Percentiles rank a stretch among this genome's conserved stretches.
These are phyloP conservation scores for Metschnikowia peoriensis DNA, from an alignment of 805 yeast species.

Conservation along the genomic window DNA sequence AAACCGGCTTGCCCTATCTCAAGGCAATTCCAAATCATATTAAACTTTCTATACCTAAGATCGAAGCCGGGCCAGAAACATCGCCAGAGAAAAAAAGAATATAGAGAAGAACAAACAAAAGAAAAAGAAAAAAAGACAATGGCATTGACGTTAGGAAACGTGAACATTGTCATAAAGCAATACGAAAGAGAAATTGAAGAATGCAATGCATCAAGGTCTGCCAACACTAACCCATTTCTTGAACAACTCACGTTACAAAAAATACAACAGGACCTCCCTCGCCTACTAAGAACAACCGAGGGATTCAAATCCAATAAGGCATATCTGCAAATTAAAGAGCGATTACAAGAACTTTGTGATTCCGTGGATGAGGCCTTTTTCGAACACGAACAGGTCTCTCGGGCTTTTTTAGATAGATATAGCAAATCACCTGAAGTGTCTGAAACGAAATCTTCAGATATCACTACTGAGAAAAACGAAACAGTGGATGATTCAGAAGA, in stretches of 20 bases:
- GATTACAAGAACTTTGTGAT: constrained; percentile 9
- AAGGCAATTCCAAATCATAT: too few species aligned
- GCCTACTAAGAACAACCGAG: constrained; percentile 13
- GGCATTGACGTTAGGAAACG: constrained; percentile 2
- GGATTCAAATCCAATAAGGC: constrained; percentile 9
- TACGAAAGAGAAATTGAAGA: constrained; percentile 11
- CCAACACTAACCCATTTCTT: constrained; percentile 11
- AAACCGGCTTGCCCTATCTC: too few species aligned
- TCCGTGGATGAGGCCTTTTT: constrained; percentile 11
- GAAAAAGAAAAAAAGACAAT: neutral
- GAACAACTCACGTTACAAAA: constrained; percentile 12
- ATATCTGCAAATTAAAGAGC: constrained; percentile 2
- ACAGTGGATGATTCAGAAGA: constrained; percentile 1
- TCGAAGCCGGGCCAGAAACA: too few species aligned
- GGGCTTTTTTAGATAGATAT: neutral
- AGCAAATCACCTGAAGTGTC: neutral
- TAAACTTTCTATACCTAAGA: too few species aligned
- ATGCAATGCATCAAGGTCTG: neutral
- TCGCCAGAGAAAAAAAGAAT: too few species aligned
- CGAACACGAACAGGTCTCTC: neutral
- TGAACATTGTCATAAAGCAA: constrained; percentile 4
- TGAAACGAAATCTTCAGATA: neutral
- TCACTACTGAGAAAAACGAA: neutral
- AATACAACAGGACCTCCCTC: constrained; percentile 18
- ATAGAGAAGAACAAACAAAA: too few species aligned